Conservation (phyloP, 2,329 filamentous ascomycete genomes). For the Epichloe sp. region DNA sequence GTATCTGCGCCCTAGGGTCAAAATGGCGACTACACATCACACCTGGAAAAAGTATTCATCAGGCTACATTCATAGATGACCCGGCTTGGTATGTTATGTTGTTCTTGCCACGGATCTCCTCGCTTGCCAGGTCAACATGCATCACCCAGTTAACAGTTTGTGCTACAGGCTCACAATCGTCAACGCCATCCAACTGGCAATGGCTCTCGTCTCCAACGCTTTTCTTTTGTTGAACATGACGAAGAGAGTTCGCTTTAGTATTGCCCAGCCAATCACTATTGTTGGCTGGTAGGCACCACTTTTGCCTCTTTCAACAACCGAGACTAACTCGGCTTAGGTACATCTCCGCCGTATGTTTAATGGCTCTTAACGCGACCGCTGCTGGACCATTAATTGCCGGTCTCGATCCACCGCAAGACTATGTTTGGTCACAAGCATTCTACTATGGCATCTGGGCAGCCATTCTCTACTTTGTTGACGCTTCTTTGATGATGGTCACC, state of each 20-base stretch:
- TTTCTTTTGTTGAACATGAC: constrained; percentile 84
- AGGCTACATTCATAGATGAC: constrained; percentile 45
- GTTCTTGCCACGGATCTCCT: background rate
- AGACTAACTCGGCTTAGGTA: constrained; percentile 24
- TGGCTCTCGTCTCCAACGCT: constrained; percentile 66
- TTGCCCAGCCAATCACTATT: constrained; percentile 76
- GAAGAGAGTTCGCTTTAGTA: constrained; percentile 60
- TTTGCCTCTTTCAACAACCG: background rate
- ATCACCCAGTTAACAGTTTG: background rate
- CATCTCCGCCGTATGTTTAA: constrained; percentile 49
- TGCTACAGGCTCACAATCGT: constrained; percentile 52
- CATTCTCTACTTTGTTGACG: constrained; percentile 64
- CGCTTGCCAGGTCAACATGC: background rate
- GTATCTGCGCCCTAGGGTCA: constrained; percentile 71
- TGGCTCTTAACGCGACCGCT: constrained; percentile 53
- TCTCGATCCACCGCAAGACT: constrained; percentile 29
- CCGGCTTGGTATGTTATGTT: constrained; percentile 47
- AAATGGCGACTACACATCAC: constrained; percentile 55
- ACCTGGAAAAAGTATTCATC: constrained; percentile 31
- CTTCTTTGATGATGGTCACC: constrained; percentile 64
- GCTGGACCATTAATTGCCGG: constrained; percentile 36
- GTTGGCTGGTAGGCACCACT: constrained; percentile 50
- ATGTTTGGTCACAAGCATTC: constrained; percentile 66
- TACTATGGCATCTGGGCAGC: constrained; percentile 78
- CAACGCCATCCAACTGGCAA: constrained; percentile 64